A percentile compares a stretch with the other conserved stretches of the same genome.
Evolutionary conservation across 1,284 basidiomycete genomes (phyloP).

Genomic region (Naganishia cerealis): DNA sequence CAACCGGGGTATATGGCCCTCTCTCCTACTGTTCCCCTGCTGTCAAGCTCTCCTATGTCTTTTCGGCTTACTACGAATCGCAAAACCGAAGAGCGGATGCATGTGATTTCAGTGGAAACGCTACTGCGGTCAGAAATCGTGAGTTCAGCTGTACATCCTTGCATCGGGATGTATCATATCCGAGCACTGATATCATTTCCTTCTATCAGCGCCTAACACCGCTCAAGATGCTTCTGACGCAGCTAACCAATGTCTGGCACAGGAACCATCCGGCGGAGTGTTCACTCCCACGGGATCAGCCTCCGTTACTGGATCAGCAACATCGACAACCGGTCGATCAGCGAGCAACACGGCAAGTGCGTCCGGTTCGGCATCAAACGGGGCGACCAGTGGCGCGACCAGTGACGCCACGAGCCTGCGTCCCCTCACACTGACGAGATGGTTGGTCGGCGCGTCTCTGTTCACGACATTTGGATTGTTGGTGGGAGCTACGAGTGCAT

Average conservation of each 20-base stretch:
- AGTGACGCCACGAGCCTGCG: not conserved
- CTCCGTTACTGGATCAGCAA: slow-evolving; percentile 10
- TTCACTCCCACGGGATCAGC: slow-evolving; percentile 61
- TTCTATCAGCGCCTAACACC: slow-evolving; percentile 36
- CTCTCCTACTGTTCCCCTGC: slow-evolving; percentile 68
- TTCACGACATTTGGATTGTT: slow-evolving; percentile 2
- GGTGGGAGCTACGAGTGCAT: not conserved
- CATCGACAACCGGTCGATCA: slow-evolving; percentile 22
- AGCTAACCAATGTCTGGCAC: slow-evolving; percentile 69
- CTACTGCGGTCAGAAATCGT: slow-evolving; percentile 59
- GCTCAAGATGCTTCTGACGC: slow-evolving; percentile 63
- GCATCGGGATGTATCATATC: not conserved
- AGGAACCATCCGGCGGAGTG: slow-evolving; percentile 62
- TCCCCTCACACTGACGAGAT: not conserved
- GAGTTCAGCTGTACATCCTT: slow-evolving; percentile 10
- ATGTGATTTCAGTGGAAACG: slow-evolving; percentile 73
- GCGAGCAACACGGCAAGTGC: not conserved
- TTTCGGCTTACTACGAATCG: slow-evolving; percentile 74
- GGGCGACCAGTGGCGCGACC: slow-evolving; percentile 19
- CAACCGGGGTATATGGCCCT: slow-evolving; percentile 71
- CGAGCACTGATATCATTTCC: not conserved
- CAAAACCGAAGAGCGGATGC: slow-evolving; percentile 63
- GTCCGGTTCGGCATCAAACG: slow-evolving; percentile 3
- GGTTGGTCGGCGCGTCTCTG: slow-evolving; percentile 5
- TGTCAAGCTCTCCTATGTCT: slow-evolving; percentile 76